Evolutionary conservation across 2,329 filamentous ascomycete genomes (phyloP).

Genomic region (Pseudogymnoascus sp.): DNA sequence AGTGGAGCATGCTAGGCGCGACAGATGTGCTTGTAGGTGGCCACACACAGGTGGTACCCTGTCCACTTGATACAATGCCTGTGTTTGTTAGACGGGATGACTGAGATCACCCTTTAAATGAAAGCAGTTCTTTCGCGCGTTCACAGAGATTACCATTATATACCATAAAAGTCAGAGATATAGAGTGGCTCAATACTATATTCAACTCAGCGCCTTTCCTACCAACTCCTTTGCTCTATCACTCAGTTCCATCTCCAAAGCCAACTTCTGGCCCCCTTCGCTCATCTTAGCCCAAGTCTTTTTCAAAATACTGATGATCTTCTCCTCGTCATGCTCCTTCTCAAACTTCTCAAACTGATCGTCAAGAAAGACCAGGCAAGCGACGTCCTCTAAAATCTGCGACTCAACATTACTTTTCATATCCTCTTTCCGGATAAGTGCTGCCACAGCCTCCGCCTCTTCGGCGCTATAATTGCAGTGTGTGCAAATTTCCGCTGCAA

Average conservation of each 20-base stretch:
- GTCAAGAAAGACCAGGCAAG: constrained; percentile 80
- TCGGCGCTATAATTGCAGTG: constrained; percentile 31
- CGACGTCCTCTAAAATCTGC: constrained; percentile 75
- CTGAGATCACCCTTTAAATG: background rate
- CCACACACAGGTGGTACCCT: constrained; percentile 33
- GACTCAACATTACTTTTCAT: constrained; percentile 58
- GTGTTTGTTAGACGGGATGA: constrained; percentile 31
- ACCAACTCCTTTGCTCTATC: constrained; percentile 56
- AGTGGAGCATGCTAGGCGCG: constrained; percentile 36
- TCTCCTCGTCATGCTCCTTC: constrained; percentile 64
- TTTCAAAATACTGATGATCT: constrained; percentile 61
- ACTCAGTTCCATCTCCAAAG: constrained; percentile 58
- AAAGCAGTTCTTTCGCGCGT: too few species aligned
- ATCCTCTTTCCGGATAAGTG: constrained; percentile 73
- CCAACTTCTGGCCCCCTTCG: constrained; percentile 52
- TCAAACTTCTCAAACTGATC: constrained; percentile 81
- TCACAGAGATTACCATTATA: background rate
- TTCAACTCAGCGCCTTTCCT: constrained; percentile 46
- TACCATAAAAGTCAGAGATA: background rate
- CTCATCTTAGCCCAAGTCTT: constrained; percentile 77
- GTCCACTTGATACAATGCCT: constrained; percentile 41
- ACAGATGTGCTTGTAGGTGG: constrained; percentile 33
- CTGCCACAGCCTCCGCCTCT: constrained; percentile 55
- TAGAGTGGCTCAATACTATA: background rate
- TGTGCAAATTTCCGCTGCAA: constrained; percentile 48